Evolutionary conservation across 2,329 filamentous ascomycete genomes (phyloP), one percentile per base, ranked within the genome.

Genomic region (Annulohypoxylon truncatum): DNA sequence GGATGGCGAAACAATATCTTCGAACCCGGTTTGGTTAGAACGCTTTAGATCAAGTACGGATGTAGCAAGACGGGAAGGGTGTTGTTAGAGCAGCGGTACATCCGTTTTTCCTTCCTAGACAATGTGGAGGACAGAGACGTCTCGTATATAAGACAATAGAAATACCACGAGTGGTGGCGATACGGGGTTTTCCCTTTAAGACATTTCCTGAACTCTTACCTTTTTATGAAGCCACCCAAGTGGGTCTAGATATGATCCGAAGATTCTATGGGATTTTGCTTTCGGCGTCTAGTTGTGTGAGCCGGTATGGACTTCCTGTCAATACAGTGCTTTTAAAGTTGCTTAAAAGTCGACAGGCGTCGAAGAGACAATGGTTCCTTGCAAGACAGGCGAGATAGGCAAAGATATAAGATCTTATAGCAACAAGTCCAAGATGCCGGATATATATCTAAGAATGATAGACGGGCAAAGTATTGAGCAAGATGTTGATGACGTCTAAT

Each of bases 1-100:
- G 66, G 65, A 71, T 72, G 62, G 66, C 68, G 60, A 73, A 69
- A 71, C 64, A 69, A 59, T 70, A 61, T 65, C 66, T 68, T 70
- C 58, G 62, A 56, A 66, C 51, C 61, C 48, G 42, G 61, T 58
- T 61, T 69, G 61, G 67, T 75, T 72, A 74, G 73, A 72, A 64
- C 66, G 67, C 44, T 58, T 69, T 64, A 69, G 59, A 64, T 29
- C 50, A 50, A 48, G 46, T 44, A 67, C 31, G 46, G 52, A 28
- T 65, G 61, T 66, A 64, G 68, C 60, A 61, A 66, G 53, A 57
- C 48, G 64, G 63, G 67, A 70, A 69, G 67, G 58, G 61, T 44
- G 44, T 65, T 29, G 47, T 67, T 53, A 51, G 33, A 59, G 50
- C 50, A 50, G 44, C 24, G 46, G 55, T 35, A 59, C 31, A 42